A percentile compares a stretch with the other conserved stretches of the same genome.
Conservation (phyloP, 2,329 filamentous ascomycete genomes). For the Karstenula rhodostoma region DNA sequence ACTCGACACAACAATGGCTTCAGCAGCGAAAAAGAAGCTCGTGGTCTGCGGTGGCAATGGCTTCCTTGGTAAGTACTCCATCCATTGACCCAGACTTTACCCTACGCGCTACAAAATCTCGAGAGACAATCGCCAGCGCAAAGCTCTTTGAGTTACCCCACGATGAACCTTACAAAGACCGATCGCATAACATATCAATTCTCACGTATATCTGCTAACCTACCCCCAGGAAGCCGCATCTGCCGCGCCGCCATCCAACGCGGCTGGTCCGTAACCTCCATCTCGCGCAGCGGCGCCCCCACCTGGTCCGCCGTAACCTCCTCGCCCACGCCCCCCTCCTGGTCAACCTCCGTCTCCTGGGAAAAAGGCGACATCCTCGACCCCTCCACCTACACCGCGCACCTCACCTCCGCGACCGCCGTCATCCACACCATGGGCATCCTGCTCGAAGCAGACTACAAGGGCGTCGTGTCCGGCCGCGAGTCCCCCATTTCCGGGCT, state of each 20-base stretch:
- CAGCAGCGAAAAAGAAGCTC: constrained; percentile 74
- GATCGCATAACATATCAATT: too few relatives aligned
- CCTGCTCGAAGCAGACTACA: constrained; percentile 96
- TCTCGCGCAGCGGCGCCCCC: constrained; percentile 94
- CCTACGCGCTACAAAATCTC: too few relatives aligned
- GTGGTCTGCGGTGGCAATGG: constrained; percentile 94
- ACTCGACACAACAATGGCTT: constrained; percentile 52
- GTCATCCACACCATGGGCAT: constrained; percentile 98
- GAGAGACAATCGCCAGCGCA: too few relatives aligned
- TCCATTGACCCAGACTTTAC: too few relatives aligned
- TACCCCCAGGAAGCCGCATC: constrained; percentile 71
- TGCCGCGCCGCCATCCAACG: constrained; percentile 86
- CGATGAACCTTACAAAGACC: too few relatives aligned
- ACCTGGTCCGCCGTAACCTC: constrained; percentile 83
- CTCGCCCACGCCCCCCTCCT: constrained; percentile 73
- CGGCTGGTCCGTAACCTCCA: constrained; percentile 91
- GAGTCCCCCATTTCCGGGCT: constrained; percentile 84
- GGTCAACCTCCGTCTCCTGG: constrained; percentile 87
- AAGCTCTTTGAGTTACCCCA: too few relatives aligned
- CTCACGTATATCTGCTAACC: background rate
- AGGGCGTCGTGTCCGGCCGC: constrained; percentile 82
- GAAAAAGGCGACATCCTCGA: constrained; percentile 86
- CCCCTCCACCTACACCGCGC: constrained; percentile 78
- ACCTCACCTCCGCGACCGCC: constrained; percentile 79
- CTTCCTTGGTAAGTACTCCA: constrained; percentile 72